Conservation (phyloP, 1,139 yeast genomes). For the Hansenula lynferdii region DNA sequence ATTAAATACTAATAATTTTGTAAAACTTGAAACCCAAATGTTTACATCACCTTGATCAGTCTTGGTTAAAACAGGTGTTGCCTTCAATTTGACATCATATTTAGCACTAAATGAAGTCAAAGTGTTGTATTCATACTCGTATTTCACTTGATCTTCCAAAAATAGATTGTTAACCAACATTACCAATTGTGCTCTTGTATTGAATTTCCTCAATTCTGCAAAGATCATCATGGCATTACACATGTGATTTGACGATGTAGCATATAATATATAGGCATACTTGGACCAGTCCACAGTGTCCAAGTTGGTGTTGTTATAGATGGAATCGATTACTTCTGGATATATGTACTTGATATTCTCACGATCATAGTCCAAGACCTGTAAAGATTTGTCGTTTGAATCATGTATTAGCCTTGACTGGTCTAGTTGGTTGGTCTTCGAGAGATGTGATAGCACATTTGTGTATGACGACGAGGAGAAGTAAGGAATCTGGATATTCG, state of each 20-base stretch:
- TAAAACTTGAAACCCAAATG: conserved; percentile 47
- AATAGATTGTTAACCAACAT: conserved; percentile 27
- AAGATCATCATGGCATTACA: conserved; percentile 39
- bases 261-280: conserved; percentile 42
- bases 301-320: conserved; percentile 7
- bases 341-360: conserved; percentile 7
- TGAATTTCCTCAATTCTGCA: conserved; percentile 24
- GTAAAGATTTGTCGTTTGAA: neutral
- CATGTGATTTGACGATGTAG: conserved; percentile 34
- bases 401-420: neutral
- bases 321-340: conserved; percentile 7
- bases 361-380: conserved; percentile 9
- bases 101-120: conserved; percentile 12
- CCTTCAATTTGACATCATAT: conserved; percentile 20
- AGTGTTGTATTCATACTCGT: conserved; percentile 10
- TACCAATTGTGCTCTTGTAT: conserved; percentile 34
- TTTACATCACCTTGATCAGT: conserved; percentile 21
- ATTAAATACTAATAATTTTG: conserved; percentile 47
- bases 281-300: conserved; percentile 26
- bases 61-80: conserved; percentile 16
- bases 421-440: neutral
- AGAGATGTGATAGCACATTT: neutral
- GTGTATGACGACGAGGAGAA: neutral
- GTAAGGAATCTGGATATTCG: too few relatives aligned
- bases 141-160: conserved; percentile 12